These are phyloP conservation scores for Dacryopinax spathularia DNA, from an alignment of 768 basidiomycete species.

Conservation along the genomic window DNA sequence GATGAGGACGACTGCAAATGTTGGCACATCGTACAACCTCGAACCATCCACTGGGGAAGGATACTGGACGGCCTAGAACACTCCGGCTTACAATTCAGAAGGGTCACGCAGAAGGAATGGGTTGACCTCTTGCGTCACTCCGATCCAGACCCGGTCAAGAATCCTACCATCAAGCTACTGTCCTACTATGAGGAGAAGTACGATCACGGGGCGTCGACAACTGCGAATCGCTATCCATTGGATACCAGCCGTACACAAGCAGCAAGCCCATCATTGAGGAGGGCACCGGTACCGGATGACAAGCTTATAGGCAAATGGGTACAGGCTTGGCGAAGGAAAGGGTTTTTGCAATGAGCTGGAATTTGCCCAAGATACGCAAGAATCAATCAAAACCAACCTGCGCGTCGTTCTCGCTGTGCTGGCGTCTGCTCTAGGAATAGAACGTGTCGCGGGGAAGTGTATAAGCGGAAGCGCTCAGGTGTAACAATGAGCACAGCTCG, in stretches of 20 bases:
- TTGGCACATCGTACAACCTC: slow-evolving; percentile 30
- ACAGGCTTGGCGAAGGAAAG: slow-evolving; percentile 6
- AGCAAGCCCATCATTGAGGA: neutral
- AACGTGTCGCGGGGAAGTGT: too few species aligned
- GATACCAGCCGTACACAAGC: neutral
- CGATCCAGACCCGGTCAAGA: slow-evolving; percentile 26
- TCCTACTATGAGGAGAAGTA: slow-evolving; percentile 10
- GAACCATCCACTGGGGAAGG: slow-evolving; percentile 26
- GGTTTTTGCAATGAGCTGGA: neutral
- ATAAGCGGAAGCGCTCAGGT: too few species aligned
- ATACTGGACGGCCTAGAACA: slow-evolving; percentile 29
- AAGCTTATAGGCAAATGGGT: slow-evolving; percentile 4
- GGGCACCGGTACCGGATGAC: slow-evolving; percentile 3
- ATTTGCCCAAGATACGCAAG: neutral
- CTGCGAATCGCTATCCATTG: neutral
- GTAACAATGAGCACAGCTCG: too few species aligned
- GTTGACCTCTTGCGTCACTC: slow-evolving; percentile 24
- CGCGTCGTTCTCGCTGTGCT: neutral
- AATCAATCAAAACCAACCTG: neutral
- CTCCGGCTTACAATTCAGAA: slow-evolving; percentile 30
- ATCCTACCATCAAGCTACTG: slow-evolving; percentile 34
- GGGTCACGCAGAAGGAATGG: slow-evolving; percentile 28
- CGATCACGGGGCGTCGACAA: neutral
- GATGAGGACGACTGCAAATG: slow-evolving; percentile 16
- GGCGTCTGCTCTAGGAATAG: neutral